Conservation (phyloP, 352 stramenopile species). For the Phytophthora pistaciae region DNA sequence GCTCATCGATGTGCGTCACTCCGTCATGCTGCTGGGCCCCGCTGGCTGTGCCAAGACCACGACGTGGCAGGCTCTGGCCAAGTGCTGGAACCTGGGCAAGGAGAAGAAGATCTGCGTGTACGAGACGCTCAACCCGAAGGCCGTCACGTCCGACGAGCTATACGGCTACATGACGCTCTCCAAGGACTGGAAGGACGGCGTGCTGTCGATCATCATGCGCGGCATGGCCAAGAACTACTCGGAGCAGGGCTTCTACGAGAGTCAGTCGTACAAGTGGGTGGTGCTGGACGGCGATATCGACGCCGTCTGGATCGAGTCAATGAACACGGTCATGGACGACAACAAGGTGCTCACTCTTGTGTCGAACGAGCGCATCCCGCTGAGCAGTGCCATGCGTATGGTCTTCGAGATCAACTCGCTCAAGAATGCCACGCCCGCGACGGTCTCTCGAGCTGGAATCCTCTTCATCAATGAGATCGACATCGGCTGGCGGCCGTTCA, state of each 20-base stretch:
- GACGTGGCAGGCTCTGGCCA: constrained; percentile 86
- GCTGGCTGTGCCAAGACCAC: constrained; percentile 88
- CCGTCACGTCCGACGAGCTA: constrained; percentile 92
- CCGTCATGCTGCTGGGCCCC: constrained; percentile 86
- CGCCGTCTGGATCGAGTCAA: constrained; percentile 91
- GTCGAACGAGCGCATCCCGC: constrained; percentile 88
- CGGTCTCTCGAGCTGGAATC: constrained; percentile 89
- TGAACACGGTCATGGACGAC: constrained; percentile 99
- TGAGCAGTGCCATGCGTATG: constrained; percentile 90
- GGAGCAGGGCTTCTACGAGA: constrained; percentile 95
- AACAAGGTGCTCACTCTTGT: constrained; percentile 97
- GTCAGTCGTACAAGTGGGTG: constrained; percentile 93
- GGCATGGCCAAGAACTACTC: constrained; percentile 92
- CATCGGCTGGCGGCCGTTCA: constrained; percentile 96
- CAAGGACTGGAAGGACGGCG: constrained; percentile 92
- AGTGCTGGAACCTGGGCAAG: constrained; percentile 90
- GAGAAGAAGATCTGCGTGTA: constrained; percentile 92
- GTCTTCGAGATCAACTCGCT: constrained; percentile 93
- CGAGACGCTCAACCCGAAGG: constrained; percentile 90
- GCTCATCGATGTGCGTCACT: constrained; percentile 90
- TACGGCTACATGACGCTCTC: constrained; percentile 94
- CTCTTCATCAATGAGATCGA: constrained; percentile 91
- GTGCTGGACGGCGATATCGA: constrained; percentile 91
- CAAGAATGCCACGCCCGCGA: constrained; percentile 89
- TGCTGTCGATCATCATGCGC: constrained; percentile 92